Percentiles rank a stretch among this genome's conserved stretches.
These are phyloP conservation scores for Aspergillus novoparasiticus DNA, from an alignment of 2,329 filamentous ascomycete genomes.

Conservation along the genomic window DNA sequence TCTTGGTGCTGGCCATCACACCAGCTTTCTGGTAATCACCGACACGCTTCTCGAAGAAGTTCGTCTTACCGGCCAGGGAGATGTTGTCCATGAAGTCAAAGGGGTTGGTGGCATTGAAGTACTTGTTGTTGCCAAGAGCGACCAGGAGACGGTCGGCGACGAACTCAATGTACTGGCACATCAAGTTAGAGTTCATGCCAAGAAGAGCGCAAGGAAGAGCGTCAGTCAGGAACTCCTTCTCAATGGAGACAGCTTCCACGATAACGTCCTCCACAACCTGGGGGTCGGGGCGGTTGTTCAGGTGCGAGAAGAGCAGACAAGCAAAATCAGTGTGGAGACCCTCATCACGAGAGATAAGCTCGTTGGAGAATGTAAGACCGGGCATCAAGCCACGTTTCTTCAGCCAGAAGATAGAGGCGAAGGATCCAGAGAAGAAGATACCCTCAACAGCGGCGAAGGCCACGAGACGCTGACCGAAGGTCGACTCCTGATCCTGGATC, in stretches of 20 bases:
- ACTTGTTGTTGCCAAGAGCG: conserved; percentile 89
- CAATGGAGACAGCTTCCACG: conserved; percentile 87
- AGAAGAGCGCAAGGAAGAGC: conserved; percentile 89
- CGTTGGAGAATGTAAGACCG: conserved; percentile 97
- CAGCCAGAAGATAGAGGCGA: conserved; percentile 99
- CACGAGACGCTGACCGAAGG: conserved; percentile 91
- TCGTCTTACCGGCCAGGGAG: conserved; percentile 97
- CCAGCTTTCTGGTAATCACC: conserved; percentile 99
- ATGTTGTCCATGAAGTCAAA: conserved; percentile 99
- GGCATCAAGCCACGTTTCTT: conserved; percentile 99
- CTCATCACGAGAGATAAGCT: conserved; percentile 99
- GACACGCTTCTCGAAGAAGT: conserved; percentile 99
- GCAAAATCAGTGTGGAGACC: conserved; percentile 99
- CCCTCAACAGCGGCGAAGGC: conserved; percentile 98
- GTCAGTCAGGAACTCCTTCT: conserved; percentile 97
- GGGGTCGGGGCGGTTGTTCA: conserved; percentile 86
- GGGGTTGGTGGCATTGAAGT: conserved; percentile 90
- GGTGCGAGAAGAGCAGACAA: conserved; percentile 94
- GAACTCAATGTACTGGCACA: conserved; percentile 99
- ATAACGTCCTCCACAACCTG: conserved; percentile 84
- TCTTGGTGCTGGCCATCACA: conserved; percentile 92
- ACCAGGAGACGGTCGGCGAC: conserved; percentile 94
- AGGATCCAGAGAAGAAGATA: conserved; percentile 99
- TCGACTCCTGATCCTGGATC: conserved; percentile 92
- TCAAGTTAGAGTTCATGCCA: conserved; percentile 94